Conservation (phyloP, 164 flowering plant species). For the Piper longum region DNA sequence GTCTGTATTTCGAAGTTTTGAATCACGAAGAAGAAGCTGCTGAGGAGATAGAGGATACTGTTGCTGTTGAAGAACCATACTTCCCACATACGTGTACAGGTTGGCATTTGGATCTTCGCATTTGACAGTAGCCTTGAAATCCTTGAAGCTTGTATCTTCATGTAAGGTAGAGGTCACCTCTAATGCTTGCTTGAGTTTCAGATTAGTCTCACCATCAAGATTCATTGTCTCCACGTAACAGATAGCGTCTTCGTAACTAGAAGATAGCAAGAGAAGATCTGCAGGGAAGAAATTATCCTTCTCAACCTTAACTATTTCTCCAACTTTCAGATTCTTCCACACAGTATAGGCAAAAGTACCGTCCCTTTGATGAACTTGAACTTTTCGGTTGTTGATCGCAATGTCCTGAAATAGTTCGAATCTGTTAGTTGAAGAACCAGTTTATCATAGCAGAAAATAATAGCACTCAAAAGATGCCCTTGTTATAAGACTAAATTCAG, state of each 20-base stretch:
- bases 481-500: too few species aligned
- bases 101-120: slow-evolving; percentile 33
- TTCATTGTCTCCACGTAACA: slow-evolving; percentile 22
- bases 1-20: slow-evolving; percentile 85
- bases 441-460: not conserved
- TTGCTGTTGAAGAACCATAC: slow-evolving; percentile 42
- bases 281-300: too few species aligned
- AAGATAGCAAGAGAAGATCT: slow-evolving; percentile 38
- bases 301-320: slow-evolving; percentile 71
- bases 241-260: slow-evolving; percentile 70
- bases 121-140: slow-evolving; percentile 37
- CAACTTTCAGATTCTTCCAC: slow-evolving; percentile 80
- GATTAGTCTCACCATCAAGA: slow-evolving; percentile 93
- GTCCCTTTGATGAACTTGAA: slow-evolving; percentile 41
- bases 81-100: slow-evolving; percentile 76
- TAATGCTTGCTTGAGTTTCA: slow-evolving; percentile 79
- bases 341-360: slow-evolving; percentile 45
- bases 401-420: slow-evolving; percentile 39
- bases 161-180: slow-evolving; percentile 46
- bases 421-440: not conserved
- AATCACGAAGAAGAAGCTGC: slow-evolving; percentile 81
- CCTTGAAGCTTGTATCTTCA: slow-evolving; percentile 37
- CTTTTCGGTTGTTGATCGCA: slow-evolving; percentile 75
- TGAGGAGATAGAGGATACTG: slow-evolving; percentile 61
- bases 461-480: not conserved